phyloP scores from a whole-genome alignment of 2,329 filamentous ascomycete species.

The Metarhizium brunneum region DNA sequence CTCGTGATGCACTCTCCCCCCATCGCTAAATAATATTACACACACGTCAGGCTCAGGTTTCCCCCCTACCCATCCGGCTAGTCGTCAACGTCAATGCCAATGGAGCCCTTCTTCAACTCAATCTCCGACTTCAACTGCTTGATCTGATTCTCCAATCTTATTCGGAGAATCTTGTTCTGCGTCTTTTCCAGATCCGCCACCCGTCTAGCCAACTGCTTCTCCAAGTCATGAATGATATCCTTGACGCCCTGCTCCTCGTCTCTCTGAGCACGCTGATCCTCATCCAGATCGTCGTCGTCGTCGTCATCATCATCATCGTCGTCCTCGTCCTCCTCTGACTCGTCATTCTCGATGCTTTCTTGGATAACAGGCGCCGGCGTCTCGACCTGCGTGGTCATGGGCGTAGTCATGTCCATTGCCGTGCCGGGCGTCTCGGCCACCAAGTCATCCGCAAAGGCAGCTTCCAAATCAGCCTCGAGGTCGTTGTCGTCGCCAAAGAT shows the following conservation, averaged over 20 bases:
- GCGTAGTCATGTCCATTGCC: slow-evolving; percentile 34
- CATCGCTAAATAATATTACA: not conserved
- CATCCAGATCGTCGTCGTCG: slow-evolving; percentile 44
- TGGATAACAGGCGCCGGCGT: slow-evolving; percentile 35
- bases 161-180: slow-evolving; percentile 38
- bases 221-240: slow-evolving; percentile 44
- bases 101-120: slow-evolving; percentile 34
- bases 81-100: slow-evolving; percentile 30
- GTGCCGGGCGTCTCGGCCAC: slow-evolving; percentile 32
- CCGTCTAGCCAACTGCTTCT: slow-evolving; percentile 38
- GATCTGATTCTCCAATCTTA: slow-evolving; percentile 40
- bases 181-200: slow-evolving; percentile 34
- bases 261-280: slow-evolving; percentile 39
- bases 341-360: slow-evolving; percentile 33
- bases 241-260: slow-evolving; percentile 45
- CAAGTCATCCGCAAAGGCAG: slow-evolving; percentile 37
- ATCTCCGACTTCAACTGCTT: slow-evolving; percentile 36
- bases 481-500: slow-evolving; percentile 31
- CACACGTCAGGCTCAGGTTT: not conserved
- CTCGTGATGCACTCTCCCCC: not conserved
- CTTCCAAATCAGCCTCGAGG: slow-evolving; percentile 46
- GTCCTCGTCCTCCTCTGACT: slow-evolving; percentile 31
- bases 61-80: slow-evolving; percentile 4
- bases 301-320: slow-evolving; percentile 33
- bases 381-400: slow-evolving; percentile 32